phyloP scores from a whole-genome alignment of 805 yeast species.

The Suhomyces vadensis region DNA sequence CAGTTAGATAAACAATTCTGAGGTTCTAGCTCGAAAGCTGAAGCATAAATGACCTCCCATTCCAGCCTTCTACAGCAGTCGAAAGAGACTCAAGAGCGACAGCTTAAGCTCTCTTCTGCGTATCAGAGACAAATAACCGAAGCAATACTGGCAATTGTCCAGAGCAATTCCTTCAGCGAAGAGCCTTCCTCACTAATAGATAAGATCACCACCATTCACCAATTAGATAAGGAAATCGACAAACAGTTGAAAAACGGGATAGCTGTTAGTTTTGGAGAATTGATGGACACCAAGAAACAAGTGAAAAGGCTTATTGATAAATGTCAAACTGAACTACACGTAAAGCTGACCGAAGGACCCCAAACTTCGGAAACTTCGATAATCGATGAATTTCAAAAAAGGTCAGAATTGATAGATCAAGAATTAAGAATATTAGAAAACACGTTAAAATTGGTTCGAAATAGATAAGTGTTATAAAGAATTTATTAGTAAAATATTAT shows the following conservation, averaged over 20 bases:
- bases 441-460: conserved; percentile 35
- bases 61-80: conserved; percentile 31
- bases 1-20: background rate
- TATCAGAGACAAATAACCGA: conserved; percentile 27
- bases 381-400: conserved; percentile 18
- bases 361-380: background rate
- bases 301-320: conserved; percentile 11
- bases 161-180: conserved; percentile 29
- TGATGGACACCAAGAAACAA: conserved; percentile 14
- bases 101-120: conserved; percentile 26
- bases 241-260: conserved; percentile 36
- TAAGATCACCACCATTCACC: conserved; percentile 43
- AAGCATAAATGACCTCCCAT: conserved; percentile 21
- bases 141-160: conserved; percentile 24
- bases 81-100: conserved; percentile 32
- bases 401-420: conserved; percentile 71
- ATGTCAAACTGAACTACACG: conserved; percentile 3
- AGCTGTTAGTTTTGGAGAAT: conserved; percentile 19
- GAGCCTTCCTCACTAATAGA: conserved; percentile 14
- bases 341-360: background rate
- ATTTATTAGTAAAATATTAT: background rate
- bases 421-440: conserved; percentile 69
- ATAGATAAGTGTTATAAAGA: background rate
- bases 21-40: too few species aligned
- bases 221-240: conserved; percentile 38